Percentiles rank a stretch among this genome's conserved stretches.
Conservation (phyloP, 2,329 filamentous ascomycete species). For the Aphanocladium album region DNA sequence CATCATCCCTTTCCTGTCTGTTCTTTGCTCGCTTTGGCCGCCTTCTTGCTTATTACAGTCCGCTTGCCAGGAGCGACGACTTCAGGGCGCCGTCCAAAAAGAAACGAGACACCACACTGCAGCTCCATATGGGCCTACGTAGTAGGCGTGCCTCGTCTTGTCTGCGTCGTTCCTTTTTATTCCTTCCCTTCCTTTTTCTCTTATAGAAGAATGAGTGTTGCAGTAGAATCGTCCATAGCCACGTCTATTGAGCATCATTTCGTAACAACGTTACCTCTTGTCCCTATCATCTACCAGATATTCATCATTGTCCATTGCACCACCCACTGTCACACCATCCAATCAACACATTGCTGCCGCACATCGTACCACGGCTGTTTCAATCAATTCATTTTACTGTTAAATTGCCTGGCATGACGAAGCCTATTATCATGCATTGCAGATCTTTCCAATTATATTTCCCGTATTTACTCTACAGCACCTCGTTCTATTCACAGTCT, state of each 20-base stretch:
- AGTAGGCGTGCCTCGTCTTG: not conserved
- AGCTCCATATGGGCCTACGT: too few species aligned
- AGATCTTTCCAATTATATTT: not conserved
- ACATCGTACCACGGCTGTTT: not conserved
- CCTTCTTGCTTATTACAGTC: not conserved
- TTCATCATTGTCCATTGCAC: not conserved
- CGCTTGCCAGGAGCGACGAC: too few species aligned
- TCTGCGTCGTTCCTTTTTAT: not conserved
- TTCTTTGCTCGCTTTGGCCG: not conserved
- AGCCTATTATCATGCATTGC: not conserved
- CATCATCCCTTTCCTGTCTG: not conserved
- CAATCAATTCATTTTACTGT: not conserved
- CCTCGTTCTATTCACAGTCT: not conserved
- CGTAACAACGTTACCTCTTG: not conserved
- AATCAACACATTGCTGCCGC: not conserved
- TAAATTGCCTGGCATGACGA: not conserved
- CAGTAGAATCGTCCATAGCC: not conserved
- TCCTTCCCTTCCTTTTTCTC: not conserved
- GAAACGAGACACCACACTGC: not conserved
- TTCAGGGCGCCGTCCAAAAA: not conserved
- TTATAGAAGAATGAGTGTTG: not conserved
- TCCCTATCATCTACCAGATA: not conserved
- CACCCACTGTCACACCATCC: not conserved
- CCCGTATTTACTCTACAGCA: not conserved
- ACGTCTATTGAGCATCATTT: not conserved